Evolutionary conservation across 2,329 filamentous ascomycete genomes (phyloP), one percentile per base, ranked within the genome.

Genomic region (Davidsoniella eucalypti): DNA sequence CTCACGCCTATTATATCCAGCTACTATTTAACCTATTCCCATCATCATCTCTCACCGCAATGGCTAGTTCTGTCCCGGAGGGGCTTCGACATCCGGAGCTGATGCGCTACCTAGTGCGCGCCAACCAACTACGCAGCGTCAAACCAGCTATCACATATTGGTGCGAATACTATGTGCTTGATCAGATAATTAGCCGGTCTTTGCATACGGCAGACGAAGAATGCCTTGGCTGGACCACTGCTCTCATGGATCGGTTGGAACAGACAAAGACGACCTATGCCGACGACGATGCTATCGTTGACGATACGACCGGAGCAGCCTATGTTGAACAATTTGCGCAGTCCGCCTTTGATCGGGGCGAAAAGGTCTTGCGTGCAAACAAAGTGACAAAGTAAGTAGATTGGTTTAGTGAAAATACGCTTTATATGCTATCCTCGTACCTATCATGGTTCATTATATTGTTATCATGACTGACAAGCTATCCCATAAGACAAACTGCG

Each of bases 311-410:
- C 3, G 90, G 87, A 1, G 86, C 88, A 64, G 87, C 87, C 49
- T 94, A 94, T 59, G 82, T 96, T 44, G 88, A 96, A 64, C 84
- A 94, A 62, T 98, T 98, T 63, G 90, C 83, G 0, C 71, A 90
- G 56, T 84, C 94, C 59, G 88, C 87, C 0, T 88, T 98, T 56
- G 76, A 82, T 44, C 78, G 87, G 55, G 90, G 85, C 3, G 86
- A 95, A 59, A 78, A 82, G 51, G 82, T 87, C 0, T 77, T 96
- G 59, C 76, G 80, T 52, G 82, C 84, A 45, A 82, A 92, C 66
- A 88, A 83, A 61, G 87, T 86, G 54, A 88, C 87, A 39, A 81
- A 78, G 83, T 87, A 66, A 44, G 64, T 55, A 4, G 0, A 4
- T 6, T 18, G 2, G 14, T 12, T 14, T n/a, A 9, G 29, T 33